Evolutionary conservation across 352 stramenopile genomes (phyloP).

Genomic region (Aphanomyces euteiches): DNA sequence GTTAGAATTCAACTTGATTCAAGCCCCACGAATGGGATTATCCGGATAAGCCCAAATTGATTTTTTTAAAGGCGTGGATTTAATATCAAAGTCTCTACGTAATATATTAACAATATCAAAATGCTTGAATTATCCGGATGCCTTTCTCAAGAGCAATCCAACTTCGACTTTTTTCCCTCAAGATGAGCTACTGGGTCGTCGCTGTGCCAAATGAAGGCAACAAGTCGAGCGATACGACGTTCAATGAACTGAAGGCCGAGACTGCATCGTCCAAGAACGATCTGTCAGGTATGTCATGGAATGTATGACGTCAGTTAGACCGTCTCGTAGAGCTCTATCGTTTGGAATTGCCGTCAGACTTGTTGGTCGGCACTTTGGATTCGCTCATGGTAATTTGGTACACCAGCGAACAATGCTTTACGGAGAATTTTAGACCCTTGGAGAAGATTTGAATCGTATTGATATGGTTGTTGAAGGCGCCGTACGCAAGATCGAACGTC

Average conservation of each 20-base stretch:
- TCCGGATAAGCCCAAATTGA: slow-evolving; percentile 2
- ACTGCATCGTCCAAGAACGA: slow-evolving; percentile 77
- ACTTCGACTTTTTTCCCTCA: background rate
- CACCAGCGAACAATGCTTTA: background rate
- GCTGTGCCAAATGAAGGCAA: slow-evolving; percentile 81
- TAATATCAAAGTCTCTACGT: background rate
- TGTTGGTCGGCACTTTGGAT: slow-evolving; percentile 97
- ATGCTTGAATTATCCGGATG: slow-evolving; percentile 11
- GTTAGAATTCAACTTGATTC: slow-evolving; percentile 14
- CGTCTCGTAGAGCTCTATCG: slow-evolving; percentile 57
- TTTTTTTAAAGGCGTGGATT: background rate
- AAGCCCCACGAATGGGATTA: background rate
- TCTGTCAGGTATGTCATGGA: slow-evolving; percentile 50
- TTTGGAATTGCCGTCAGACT: slow-evolving; percentile 88
- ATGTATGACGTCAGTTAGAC: background rate
- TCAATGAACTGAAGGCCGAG: slow-evolving; percentile 81
- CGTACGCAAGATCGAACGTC: slow-evolving; percentile 96
- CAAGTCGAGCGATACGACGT: slow-evolving; percentile 76
- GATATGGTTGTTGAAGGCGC: slow-evolving; percentile 93
- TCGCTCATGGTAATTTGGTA: slow-evolving; percentile 88
- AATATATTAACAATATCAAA: slow-evolving; percentile 3
- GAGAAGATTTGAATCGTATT: slow-evolving; percentile 95
- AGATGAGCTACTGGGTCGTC: slow-evolving; percentile 69
- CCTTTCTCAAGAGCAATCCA: background rate
- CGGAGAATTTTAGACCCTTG: slow-evolving; percentile 48